These are phyloP conservation scores for Amanita inopinata DNA, from an alignment of 768 basidiomycete species.

Conservation along the genomic window DNA sequence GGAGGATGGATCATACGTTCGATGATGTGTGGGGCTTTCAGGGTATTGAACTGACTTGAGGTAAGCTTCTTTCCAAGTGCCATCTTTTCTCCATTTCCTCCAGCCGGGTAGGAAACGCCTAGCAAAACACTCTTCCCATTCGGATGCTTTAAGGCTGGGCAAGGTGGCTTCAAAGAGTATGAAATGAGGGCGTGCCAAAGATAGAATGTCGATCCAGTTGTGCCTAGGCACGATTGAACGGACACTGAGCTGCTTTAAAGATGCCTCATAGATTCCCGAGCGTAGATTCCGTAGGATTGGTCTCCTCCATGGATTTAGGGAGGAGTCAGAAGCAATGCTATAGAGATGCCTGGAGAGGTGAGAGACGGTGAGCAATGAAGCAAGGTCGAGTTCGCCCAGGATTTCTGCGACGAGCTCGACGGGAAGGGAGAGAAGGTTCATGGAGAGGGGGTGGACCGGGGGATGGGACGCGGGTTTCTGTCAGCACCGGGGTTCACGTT, in stretches of 20 bases:
- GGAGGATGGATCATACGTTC: constrained; percentile 10
- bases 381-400: constrained; percentile 56
- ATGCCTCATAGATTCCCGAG: constrained; percentile 34
- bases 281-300: constrained; percentile 56
- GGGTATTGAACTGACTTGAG: constrained; percentile 44
- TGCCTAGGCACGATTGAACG: constrained; percentile 57
- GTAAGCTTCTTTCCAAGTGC: constrained; percentile 55
- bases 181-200: constrained; percentile 50
- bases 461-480: neutral
- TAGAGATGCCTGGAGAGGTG: constrained; percentile 52
- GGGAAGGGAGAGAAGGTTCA: constrained; percentile 47
- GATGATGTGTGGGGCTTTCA: constrained; percentile 3
- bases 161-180: constrained; percentile 60
- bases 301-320: constrained; percentile 67
- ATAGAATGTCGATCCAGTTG: constrained; percentile 73
- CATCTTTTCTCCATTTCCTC: constrained; percentile 57
- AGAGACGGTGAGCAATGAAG: constrained; percentile 46
- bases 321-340: constrained; percentile 47
- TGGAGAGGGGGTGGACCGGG: constrained; percentile 7
- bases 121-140: constrained; percentile 72
- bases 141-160: constrained; percentile 51
- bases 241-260: constrained; percentile 51
- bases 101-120: constrained; percentile 72
- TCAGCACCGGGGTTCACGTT: neutral
- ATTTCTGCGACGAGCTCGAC: constrained; percentile 71